Evolutionary conservation across 352 stramenopile species (phyloP).

Genomic region (Globisporangium splendens): DNA sequence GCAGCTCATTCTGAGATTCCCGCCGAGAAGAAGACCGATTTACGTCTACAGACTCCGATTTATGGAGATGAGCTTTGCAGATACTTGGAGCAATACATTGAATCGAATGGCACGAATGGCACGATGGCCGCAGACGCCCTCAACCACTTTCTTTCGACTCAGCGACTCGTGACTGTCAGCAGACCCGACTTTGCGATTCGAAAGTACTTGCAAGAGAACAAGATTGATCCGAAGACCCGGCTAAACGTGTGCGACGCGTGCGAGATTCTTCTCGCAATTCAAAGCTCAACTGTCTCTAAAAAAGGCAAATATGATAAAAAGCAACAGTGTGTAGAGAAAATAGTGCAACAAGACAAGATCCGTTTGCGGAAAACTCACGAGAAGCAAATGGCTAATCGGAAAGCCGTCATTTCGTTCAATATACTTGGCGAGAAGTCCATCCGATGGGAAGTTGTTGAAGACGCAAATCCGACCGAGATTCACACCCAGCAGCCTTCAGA

Average conservation of each 20-base stretch:
- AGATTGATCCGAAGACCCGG: slow-evolving; percentile 21
- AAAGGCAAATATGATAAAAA: slow-evolving; percentile 13
- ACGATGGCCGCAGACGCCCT: slow-evolving; percentile 40
- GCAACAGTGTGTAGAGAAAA: background rate
- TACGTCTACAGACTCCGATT: slow-evolving; percentile 5
- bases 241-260: slow-evolving; percentile 23
- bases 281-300: slow-evolving; percentile 10
- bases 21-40: slow-evolving; percentile 7
- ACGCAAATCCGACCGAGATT: background rate
- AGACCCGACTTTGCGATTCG: slow-evolving; percentile 25
- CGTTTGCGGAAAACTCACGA: slow-evolving; percentile 19
- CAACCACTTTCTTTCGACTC: slow-evolving; percentile 31
- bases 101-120: slow-evolving; percentile 24
- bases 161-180: slow-evolving; percentile 30
- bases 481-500: slow-evolving; percentile 4
- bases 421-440: slow-evolving; percentile 63
- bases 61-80: slow-evolving; percentile 25
- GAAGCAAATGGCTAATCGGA: slow-evolving; percentile 19
- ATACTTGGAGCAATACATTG: slow-evolving; percentile 41
- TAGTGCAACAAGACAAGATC: background rate
- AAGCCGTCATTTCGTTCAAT: slow-evolving; percentile 60
- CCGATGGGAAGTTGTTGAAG: slow-evolving; percentile 31
- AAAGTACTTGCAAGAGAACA: slow-evolving; percentile 29
- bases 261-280: slow-evolving; percentile 17
- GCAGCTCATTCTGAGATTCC: slow-evolving; percentile 16